Base-by-base conservation (phyloP, 2,329 filamentous ascomycete species). In the Aspergillus fumigatus region DNA sequence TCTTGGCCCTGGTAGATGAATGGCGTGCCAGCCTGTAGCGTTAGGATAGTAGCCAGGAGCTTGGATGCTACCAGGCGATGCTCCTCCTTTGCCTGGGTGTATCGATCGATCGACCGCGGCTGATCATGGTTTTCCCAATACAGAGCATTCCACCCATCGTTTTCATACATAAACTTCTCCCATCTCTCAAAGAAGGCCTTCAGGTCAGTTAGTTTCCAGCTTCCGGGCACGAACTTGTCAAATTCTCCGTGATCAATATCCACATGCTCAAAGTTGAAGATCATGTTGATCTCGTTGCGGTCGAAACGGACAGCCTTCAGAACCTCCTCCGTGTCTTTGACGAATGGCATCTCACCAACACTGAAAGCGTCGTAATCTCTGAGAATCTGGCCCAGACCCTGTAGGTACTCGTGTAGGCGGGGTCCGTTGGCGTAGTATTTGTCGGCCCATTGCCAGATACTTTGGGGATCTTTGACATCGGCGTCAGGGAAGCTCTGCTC, bases 1-100 rank as follows among this genome's bases (percentile, higher is more conserved):
- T 89, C 86, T 67, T 89, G 84, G 11, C 86, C 86, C 68, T 88
- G 86, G 66, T 87, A 88, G n/a, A 88, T 73, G 65, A 86, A 88
- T 0, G 85, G 77, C 0, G 86, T 88, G 17, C 86, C 86, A 2
- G 82, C 67, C 59, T 86, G 82, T 51, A 84, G 75, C 3, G 76
- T 78, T 56, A 85, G 76, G 59, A 86, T 79, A 8, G 82, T 75
- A 21, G 84, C 80, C 17, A 88, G 73, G 71, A 87, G 79, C 71
- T 88, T 88, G 9, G 81, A 82, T 19, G 82, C 80, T 6, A 74
- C 67, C 8, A 71, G 70, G 9, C 83, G 77, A 62, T 80, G 71
- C 62, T 79, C 72, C 3, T 80, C 79, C n/a, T 73, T 73, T 38
- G 83, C 80, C 48, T 77, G 73, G 5, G 77, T 77, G 58, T 81